These are phyloP conservation scores for Heterobasidion parviporum DNA, from an alignment of 1,284 basidiomycete species.

Conservation along the genomic window DNA sequence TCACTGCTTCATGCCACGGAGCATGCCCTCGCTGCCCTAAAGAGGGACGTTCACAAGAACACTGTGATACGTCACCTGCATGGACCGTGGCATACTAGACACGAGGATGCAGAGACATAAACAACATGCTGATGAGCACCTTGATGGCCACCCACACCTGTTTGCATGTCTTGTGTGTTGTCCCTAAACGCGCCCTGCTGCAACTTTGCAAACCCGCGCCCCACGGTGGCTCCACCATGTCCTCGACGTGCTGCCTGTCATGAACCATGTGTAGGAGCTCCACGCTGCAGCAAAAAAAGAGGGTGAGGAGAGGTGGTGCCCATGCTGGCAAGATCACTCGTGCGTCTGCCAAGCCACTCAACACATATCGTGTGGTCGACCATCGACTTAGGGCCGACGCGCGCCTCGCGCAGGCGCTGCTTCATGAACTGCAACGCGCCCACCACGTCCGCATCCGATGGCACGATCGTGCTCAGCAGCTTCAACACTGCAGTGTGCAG, in stretches of 20 bases:
- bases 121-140: slow-evolving; percentile 64
- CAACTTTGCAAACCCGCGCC: slow-evolving; percentile 73
- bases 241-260: slow-evolving; percentile 63
- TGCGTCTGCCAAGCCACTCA: slow-evolving; percentile 79
- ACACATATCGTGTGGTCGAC: slow-evolving; percentile 49
- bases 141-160: slow-evolving; percentile 84
- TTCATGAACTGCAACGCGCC: slow-evolving; percentile 79
- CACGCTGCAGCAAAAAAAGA: not conserved
- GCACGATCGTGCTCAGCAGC: slow-evolving; percentile 69
- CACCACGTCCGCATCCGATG: slow-evolving; percentile 79
- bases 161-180: slow-evolving; percentile 80
- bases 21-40: slow-evolving; percentile 79
- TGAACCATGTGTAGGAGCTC: slow-evolving; percentile 83
- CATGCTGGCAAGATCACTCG: slow-evolving; percentile 79
- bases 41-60: slow-evolving; percentile 82
- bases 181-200: slow-evolving; percentile 92
- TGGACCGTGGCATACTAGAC: slow-evolving; percentile 1
- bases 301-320: slow-evolving; percentile 17
- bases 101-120: slow-evolving; percentile 30
- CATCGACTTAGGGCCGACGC: slow-evolving; percentile 42
- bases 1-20: slow-evolving; percentile 88
- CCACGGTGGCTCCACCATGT: slow-evolving; percentile 84
- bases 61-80: slow-evolving; percentile 75
- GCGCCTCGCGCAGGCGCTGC: slow-evolving; percentile 66
- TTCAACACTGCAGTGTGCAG: no score